Evolutionary conservation across 2,329 filamentous ascomycete species (phyloP).

Genomic region (Cucurbitaria berberidis): DNA sequence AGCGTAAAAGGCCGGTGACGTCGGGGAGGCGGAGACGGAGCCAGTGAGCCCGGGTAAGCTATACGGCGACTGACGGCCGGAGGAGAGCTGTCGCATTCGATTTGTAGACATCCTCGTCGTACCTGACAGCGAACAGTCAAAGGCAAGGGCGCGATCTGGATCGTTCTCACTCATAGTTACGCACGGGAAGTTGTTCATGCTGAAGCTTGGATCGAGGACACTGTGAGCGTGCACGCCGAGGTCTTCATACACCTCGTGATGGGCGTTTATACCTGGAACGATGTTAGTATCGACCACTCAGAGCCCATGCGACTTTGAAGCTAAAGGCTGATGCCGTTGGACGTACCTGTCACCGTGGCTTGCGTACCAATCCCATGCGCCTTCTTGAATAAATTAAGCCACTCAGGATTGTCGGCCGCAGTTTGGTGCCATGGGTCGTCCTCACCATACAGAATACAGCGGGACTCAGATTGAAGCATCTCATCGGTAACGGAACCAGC

Average conservation of each 20-base stretch:
- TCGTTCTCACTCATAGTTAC: constrained; percentile 14
- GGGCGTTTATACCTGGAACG: constrained; percentile 12
- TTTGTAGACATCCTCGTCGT: constrained; percentile 20
- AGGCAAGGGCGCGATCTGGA: constrained; percentile 21
- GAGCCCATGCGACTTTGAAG: background rate
- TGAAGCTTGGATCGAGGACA: constrained; percentile 38
- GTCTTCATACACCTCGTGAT: constrained; percentile 44
- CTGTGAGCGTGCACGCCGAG: constrained; percentile 34
- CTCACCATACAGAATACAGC: constrained; percentile 56
- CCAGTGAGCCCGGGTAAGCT: constrained; percentile 21
- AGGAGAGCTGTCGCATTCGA: constrained; percentile 18
- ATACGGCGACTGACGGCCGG: constrained; percentile 21
- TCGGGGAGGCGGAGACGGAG: constrained; percentile 22
- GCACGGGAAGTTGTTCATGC: constrained; percentile 33
- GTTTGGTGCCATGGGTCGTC: constrained; percentile 58
- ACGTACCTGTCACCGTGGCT: constrained; percentile 15
- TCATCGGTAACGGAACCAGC: constrained; percentile 53
- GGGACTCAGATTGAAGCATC: constrained; percentile 56
- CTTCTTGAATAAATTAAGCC: constrained; percentile 58
- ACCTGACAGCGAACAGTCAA: constrained; percentile 38
- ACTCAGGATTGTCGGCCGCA: constrained; percentile 51
- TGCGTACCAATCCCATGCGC: constrained; percentile 50
- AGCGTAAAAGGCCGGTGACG: constrained; percentile 18
- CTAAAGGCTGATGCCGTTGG: background rate
- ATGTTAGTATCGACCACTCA: background rate